Evolutionary conservation across 176 grass and related monocot genomes (phyloP), one percentile per base, ranked within the genome.

Genomic region (Echinochloa phyllopogon): DNA sequence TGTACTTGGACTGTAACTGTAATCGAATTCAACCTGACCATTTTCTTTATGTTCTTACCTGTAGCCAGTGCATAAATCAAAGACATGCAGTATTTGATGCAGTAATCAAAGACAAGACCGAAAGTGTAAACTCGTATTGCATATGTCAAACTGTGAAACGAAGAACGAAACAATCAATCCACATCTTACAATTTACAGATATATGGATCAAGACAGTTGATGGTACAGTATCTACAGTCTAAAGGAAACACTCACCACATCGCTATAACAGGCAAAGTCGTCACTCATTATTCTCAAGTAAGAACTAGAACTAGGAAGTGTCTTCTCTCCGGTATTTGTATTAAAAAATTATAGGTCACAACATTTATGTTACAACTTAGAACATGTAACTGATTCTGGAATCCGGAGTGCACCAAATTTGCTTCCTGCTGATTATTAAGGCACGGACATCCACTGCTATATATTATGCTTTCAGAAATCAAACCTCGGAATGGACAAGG

Each of bases 401-500:
- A 14, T 23, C 56, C 67, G 39, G 5, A 23, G 13, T 38, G 49
- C 25, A 65, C 18, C 62, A 78, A 16, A 64, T 53, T 20, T 74
- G 57, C 59, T 58, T 41, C 6, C 10, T 45, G 24, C 25, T 3
- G 5, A 55, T 78, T 58, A 39, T 5, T 20, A 79, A 73, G 13
- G n/a, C 3, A 1, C 5, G 8, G 11, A 48, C 56, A 71, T 13
- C 29, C 56, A 48, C 36, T 13, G 1, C 8, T 8, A 57, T 6
- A 74, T 6, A 69, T 43, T 29, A 67, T 4, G 40, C 20, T 85
- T 60, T 51, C 10, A 60, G 27, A 67, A 75, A 40, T 33, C 25
- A 80, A 69, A 10, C 38, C 27, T 75, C 53, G 43, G 21, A 53
- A 69, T 70, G 79, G 82, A 21, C 11, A 51, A 52, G 13, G 29